Evolutionary conservation across 2,329 filamentous ascomycete species (phyloP), one percentile per base, ranked within the genome.

Genomic region (Hymenoscyphus repandus): DNA sequence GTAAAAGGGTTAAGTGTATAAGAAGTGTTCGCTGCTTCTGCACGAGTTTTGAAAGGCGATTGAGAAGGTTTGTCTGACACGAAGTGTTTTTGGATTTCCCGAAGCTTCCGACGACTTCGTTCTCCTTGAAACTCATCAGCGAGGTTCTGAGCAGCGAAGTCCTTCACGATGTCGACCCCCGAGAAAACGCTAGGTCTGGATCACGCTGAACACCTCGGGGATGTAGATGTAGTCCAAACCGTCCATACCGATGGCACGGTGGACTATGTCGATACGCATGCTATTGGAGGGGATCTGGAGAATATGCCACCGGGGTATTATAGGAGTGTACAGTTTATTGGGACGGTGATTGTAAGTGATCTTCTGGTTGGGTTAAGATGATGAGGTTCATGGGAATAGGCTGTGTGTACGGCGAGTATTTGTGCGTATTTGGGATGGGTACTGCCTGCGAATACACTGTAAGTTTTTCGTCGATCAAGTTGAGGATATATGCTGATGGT

Each of bases 221-320:
- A 43, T 43, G 40, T 43, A 9, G 38, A 52, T 48, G 50, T 47
- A 2, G 13, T 52, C 4, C 45, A 52, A 22, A 33, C 38, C 30
- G 56, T 64, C 7, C 65, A 72, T 50, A 65, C 69, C 10, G 72
- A 74, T 54, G 72, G 71, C 20, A 67, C 67, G 11, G 59, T 74
- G 45, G 69, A 73, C 60, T 66, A 69, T 45, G 63, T 74, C 52
- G 71, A 73, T 53, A 57, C 66, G 2, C 64, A 70, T 31, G 71
- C 70, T 38, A 60, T 74, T n/a, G 72, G 72, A 5, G 72, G 72
- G 7, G 68, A 70, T 3, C 50, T 68, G 5, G 64, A 67, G 5
- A 59, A 62, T 9, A 71, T 74, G 70, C 71, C 70, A 1, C 46
- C 49, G 27, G 70, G 71, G 11, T 73, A 74, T 60, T 73, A 68